Base-by-base conservation (phyloP, 331 rosid species). In the Spiraea crenata region DNA sequence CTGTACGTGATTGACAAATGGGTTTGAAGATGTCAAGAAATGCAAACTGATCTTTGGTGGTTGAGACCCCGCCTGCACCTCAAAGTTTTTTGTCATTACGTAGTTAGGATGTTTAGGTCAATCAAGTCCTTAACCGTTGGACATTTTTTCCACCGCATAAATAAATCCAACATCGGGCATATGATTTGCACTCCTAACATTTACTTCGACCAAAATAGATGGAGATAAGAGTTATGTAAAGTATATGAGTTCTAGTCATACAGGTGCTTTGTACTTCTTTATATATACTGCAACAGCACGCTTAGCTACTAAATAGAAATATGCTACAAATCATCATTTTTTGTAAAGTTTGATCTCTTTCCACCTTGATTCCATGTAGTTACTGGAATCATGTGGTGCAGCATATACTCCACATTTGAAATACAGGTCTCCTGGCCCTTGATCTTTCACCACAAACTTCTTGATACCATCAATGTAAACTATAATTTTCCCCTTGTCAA, bases 361-460 rank as follows among this genome's bases (percentile, higher is more conserved):
- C 88, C 88, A 85, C 73, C 83, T 80, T 0, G 90, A 83, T 80
- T 85, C 89, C 90, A 88, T 85, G 78, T 82, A 83, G 10, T 77
- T 45, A 57, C 89, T 85, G 4, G 84, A 74, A 63, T 70, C n/a
- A 40, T 10, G 31, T 7, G 82, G 87, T 44, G 90, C 87, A 38
- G 85, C 90, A 73, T 88, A 88, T 11, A 85, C 93, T 6, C 87
- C 90, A 71, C 75, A 85, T 69, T 82, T 85, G 80, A 88, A 88
- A 75, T 83, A 85, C 71, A 88, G 69, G 54, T 83, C 84, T 0
- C 85, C 85, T 20, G 81, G 81, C 20, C 93, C 84, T 19, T 83
- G 74, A 68, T 83, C 88, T 31, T 85, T 73, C 38, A 77, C 71
- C n/a, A 75, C 74, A 65, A 75, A 85, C 75, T 81, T 85, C 14